Percentiles rank a stretch among this genome's conserved stretches.
Conservation (phyloP, 2,329 filamentous ascomycete genomes). For the Venturia carpophila region DNA sequence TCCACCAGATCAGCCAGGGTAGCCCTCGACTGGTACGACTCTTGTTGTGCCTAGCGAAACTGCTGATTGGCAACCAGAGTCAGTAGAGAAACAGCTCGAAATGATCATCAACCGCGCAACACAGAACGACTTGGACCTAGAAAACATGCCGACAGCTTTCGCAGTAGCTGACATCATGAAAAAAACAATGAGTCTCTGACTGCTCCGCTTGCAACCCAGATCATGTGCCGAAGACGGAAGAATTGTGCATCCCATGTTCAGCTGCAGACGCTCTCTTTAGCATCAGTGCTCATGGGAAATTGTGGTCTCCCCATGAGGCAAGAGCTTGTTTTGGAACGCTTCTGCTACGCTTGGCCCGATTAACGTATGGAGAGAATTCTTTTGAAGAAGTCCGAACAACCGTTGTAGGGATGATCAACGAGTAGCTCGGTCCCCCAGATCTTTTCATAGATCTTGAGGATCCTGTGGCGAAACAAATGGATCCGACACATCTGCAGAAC, state of each 20-base stretch:
- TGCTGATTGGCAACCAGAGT: neutral
- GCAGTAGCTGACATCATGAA: neutral
- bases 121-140: conserved; percentile 1
- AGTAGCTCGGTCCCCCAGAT: neutral
- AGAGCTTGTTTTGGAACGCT: conserved; percentile 3
- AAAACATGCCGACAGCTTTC: neutral
- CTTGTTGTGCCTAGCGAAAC: neutral
- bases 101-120: neutral
- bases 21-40: neutral
- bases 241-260: neutral
- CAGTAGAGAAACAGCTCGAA: neutral
- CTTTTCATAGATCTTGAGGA: neutral
- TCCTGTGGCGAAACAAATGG: neutral
- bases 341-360: conserved; percentile 7
- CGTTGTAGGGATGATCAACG: neutral
- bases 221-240: neutral
- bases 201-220: neutral
- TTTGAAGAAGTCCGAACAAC: neutral
- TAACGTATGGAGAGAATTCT: neutral
- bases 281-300: neutral
- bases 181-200: neutral
- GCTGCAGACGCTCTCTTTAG: neutral
- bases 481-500: neutral
- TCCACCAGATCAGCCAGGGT: neutral
- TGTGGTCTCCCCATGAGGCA: conserved; percentile 1